Conservation (phyloP, 2,329 filamentous ascomycete species). For the Neocatenulostroma microsporum region DNA sequence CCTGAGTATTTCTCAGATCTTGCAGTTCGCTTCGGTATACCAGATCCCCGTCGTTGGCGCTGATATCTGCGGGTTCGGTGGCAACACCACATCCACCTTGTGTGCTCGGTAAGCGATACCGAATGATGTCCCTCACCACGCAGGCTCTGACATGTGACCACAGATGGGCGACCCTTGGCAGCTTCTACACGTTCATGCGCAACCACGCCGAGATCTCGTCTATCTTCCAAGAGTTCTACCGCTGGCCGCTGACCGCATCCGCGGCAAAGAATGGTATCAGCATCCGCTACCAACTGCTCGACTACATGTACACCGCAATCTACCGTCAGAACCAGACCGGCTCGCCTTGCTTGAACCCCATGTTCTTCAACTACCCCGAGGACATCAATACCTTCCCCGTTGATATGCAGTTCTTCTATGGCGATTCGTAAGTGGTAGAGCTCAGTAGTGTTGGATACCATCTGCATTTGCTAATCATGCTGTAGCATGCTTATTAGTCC, state of each 20-base stretch:
- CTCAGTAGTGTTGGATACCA: background rate
- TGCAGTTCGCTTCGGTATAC: conserved; percentile 41
- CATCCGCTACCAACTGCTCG: conserved; percentile 63
- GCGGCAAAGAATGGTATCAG: conserved; percentile 61
- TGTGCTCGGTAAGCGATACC: conserved; percentile 56
- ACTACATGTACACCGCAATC: conserved; percentile 70
- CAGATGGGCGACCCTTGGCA: conserved; percentile 59
- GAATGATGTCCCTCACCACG: too few relatives aligned
- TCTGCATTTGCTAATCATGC: background rate
- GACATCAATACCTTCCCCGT: conserved; percentile 47
- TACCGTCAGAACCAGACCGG: conserved; percentile 53
- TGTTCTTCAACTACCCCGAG: conserved; percentile 62
- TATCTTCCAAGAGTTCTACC: conserved; percentile 63
- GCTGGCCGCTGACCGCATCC: conserved; percentile 54
- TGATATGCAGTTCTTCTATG: conserved; percentile 53
- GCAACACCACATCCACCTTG: conserved; percentile 57
- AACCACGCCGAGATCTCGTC: conserved; percentile 55
- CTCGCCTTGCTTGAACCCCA: conserved; percentile 57
- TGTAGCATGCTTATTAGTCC: conserved; percentile 47
- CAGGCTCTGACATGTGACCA: background rate
- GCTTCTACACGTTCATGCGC: conserved; percentile 67
- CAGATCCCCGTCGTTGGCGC: conserved; percentile 39
- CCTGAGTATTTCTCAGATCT: conserved; percentile 34
- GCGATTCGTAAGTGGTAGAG: conserved; percentile 27
- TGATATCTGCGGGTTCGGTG: conserved; percentile 70